Conservation (phyloP, 1,284 basidiomycete species). For the Ustilago trichophora region DNA sequence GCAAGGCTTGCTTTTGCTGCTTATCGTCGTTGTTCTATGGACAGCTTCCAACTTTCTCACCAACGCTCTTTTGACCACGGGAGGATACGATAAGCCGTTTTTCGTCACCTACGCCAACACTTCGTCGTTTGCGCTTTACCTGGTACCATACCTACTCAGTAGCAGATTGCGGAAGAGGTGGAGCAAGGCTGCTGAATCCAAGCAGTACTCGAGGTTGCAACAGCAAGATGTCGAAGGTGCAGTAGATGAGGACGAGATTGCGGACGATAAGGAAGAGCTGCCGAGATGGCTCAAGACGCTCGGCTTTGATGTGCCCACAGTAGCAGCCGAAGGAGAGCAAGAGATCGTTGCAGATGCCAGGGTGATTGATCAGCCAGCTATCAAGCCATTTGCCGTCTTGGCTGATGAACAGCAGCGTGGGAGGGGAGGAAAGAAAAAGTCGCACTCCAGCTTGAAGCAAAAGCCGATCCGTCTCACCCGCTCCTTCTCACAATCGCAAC, state of each 20-base stretch:
- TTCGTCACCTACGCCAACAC: constrained; percentile 84
- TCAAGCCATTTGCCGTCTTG: constrained; percentile 19
- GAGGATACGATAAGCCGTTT: constrained; percentile 65
- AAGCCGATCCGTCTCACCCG: constrained; percentile 27
- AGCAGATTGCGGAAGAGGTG: constrained; percentile 20
- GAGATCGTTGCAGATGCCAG: not conserved
- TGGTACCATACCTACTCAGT: constrained; percentile 74
- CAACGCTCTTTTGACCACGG: constrained; percentile 61
- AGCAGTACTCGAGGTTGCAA: constrained; percentile 6
- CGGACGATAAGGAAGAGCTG: constrained; percentile 17
- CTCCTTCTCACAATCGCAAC: constrained; percentile 9
- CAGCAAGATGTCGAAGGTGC: constrained; percentile 12
- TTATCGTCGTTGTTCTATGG: constrained; percentile 85
- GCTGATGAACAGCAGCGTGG: constrained; percentile 24
- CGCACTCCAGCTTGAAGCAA: constrained; percentile 8
- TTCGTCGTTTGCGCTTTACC: constrained; percentile 87
- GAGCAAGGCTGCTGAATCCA: constrained; percentile 9
- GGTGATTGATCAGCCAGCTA: constrained; percentile 9
- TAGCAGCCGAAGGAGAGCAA: not conserved
- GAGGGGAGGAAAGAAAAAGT: constrained; percentile 5
- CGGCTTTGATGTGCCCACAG: constrained; percentile 53
- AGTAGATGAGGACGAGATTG: constrained; percentile 5
- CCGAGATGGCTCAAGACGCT: constrained; percentile 51
- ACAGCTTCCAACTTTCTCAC: constrained; percentile 68
- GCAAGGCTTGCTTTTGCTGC: constrained; percentile 76